Conservation (phyloP, 306 rosid genomes). For the Fagus sylvatica region DNA sequence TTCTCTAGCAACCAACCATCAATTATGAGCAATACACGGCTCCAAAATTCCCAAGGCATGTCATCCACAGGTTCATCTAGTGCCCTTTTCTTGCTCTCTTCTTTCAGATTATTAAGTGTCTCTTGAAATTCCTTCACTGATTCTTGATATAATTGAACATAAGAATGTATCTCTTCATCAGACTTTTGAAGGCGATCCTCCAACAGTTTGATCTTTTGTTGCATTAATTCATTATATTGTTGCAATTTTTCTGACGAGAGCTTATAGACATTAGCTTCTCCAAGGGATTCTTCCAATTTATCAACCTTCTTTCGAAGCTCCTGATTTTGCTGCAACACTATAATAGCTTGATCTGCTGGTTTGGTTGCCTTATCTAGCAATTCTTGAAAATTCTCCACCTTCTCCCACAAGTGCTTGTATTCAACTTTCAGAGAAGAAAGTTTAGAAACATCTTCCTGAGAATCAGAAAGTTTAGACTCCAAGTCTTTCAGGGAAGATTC, state of each 20-base stretch:
- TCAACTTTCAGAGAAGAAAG: conserved; percentile 61
- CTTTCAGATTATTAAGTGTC: conserved; percentile 60
- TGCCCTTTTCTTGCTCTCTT: conserved; percentile 70
- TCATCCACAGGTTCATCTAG: conserved; percentile 71
- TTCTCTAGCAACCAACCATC: conserved; percentile 94
- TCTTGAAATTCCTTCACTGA: conserved; percentile 85
- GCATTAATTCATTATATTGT: conserved; percentile 65
- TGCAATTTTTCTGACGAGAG: conserved; percentile 75
- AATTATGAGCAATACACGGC: conserved; percentile 69
- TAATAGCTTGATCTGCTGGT: conserved; percentile 71
- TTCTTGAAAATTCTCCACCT: conserved; percentile 67
- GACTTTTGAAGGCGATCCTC: conserved; percentile 82
- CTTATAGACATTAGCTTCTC: conserved; percentile 62
- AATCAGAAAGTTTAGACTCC: conserved; percentile 61
- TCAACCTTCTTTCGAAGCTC: conserved; percentile 77
- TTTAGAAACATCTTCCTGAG: conserved; percentile 69
- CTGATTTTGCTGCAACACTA: conserved; percentile 74
- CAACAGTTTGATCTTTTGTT: conserved; percentile 68
- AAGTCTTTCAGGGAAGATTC: conserved; percentile 69
- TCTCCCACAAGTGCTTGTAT: conserved; percentile 57
- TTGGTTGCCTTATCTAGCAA: conserved; percentile 71
- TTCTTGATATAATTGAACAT: conserved; percentile 78
- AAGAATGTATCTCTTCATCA: conserved; percentile 78
- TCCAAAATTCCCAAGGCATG: conserved; percentile 97
- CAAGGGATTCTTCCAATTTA: conserved; percentile 76